A percentile compares a stretch with the other conserved stretches of the same genome.
Conservation (phyloP, 176 grass and related monocot species). For the Puya raimondii region DNA sequence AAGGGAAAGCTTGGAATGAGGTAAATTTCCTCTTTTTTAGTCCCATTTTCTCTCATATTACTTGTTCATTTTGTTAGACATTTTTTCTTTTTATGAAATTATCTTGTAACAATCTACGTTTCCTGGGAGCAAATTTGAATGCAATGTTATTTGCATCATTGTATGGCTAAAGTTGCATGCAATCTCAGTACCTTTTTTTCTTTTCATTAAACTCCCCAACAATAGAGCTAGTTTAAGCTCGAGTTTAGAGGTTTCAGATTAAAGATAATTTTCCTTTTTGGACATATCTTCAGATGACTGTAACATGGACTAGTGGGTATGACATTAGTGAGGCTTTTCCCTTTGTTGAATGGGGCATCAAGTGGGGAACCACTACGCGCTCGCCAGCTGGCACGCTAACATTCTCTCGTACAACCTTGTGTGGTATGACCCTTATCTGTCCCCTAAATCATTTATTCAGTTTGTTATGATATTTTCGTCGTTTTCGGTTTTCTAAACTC, state of each 20-base stretch:
- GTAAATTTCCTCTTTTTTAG: constrained; percentile 19
- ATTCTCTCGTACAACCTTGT: constrained; percentile 58
- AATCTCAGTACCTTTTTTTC: background rate
- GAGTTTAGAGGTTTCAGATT: background rate
- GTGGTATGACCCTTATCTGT: constrained; percentile 36
- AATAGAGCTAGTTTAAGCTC: background rate
- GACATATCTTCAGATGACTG: constrained; percentile 54
- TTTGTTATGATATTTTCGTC: background rate
- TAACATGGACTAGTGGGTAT: constrained; percentile 95
- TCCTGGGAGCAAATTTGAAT: too few species aligned
- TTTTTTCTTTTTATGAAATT: background rate
- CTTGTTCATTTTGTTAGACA: background rate
- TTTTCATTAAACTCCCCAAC: background rate
- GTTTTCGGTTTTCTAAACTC: background rate
- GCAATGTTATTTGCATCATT: too few species aligned
- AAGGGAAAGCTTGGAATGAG: constrained; percentile 77
- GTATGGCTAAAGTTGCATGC: too few species aligned
- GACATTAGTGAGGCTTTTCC: constrained; percentile 59
- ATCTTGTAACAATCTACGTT: background rate
- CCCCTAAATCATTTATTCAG: background rate
- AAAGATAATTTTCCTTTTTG: background rate
- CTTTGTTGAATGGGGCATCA: constrained; percentile 71
- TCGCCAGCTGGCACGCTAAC: constrained; percentile 56
- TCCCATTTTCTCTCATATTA: background rate
- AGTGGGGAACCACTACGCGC: constrained; percentile 23